phyloP scores from a whole-genome alignment of 768 basidiomycete genomes.

The Neoboletus magnificus region DNA sequence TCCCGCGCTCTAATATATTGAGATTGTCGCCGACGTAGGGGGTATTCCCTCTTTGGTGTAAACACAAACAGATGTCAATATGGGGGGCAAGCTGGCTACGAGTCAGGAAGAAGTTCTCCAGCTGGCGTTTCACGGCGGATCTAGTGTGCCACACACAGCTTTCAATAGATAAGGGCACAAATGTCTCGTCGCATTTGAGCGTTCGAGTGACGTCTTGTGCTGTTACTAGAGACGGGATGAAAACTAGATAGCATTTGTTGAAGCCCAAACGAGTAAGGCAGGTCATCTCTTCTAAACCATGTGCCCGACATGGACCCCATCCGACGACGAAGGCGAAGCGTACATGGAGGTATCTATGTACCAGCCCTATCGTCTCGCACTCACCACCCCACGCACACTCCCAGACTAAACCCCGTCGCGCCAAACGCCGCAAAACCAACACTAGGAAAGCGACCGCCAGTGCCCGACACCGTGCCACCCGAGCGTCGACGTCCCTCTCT shows the following conservation, averaged over 20 bases:
- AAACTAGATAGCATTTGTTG: too few species aligned
- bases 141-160: too few species aligned
- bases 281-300: neutral
- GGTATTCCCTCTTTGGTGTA: too few species aligned
- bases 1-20: neutral
- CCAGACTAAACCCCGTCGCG: slow-evolving; percentile 13
- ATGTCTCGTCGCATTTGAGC: too few species aligned
- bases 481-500: slow-evolving; percentile 17
- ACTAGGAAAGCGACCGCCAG: slow-evolving; percentile 12
- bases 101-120: too few species aligned
- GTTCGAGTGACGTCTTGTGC: neutral
- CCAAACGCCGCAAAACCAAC: slow-evolving; percentile 29
- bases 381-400: neutral
- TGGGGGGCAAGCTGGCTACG: too few species aligned
- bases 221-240: neutral
- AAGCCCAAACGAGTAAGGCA: neutral
- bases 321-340: slow-evolving; percentile 21
- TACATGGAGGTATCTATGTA: slow-evolving; percentile 19
- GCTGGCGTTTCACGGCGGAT: too few species aligned
- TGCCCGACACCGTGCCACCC: slow-evolving; percentile 11
- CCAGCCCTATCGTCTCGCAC: neutral
- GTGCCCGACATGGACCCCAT: slow-evolving; percentile 4
- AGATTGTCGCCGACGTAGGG: neutral
- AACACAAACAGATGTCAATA: too few species aligned
- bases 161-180: too few species aligned